Base-by-base conservation (phyloP, 2,329 filamentous ascomycete species). In the Pseudopyricularia cyperi region DNA sequence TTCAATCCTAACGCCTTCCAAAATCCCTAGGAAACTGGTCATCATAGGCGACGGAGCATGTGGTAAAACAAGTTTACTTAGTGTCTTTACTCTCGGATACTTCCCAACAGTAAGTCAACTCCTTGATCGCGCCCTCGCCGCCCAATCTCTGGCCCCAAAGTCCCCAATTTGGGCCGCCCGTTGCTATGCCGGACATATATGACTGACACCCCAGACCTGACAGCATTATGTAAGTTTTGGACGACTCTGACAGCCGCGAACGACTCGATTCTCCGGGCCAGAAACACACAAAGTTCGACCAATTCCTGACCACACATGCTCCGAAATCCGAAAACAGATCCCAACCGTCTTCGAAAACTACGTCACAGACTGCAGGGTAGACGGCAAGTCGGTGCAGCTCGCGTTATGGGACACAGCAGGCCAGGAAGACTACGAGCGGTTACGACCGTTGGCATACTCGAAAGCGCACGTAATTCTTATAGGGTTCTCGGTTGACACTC, bases 321-420 rank as follows among this genome's bases (percentile, higher is more conserved):
- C 15, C 34, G 34, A 6, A n/a, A 22, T 33, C 48, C 42, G 19
- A 37, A 54, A 50, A 60, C 67, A 89, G 84, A 90, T 95, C 50
- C 93, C 93, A 1, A 98, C 93, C 47, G 93, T 98, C 35, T 98
- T 98, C 69, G 93, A 98, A 66, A 98, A 98, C 72, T 98, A 98
- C 64, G 93, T 98, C 58, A 98, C 93, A 60, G 93, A 98, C 71
- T 98, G 93, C 70, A 80, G 91, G 71, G 93, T 98, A 55, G 93
- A 98, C 66, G 93, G 93, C 63, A 95, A 95, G 67, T 95, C 89
- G n/a, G 93, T 98, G 37, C 93, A 98, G 72, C 77, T 98, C 57
- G 93, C 93, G 50, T 74, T 98, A 61, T 98, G 93, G 93, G 93
- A 98, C 82, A 98, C 93, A n/a, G 93, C 93, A 50, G 93, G 93